phyloP scores from a whole-genome alignment of 169 alveolate species.

The Babesia ovata region DNA sequence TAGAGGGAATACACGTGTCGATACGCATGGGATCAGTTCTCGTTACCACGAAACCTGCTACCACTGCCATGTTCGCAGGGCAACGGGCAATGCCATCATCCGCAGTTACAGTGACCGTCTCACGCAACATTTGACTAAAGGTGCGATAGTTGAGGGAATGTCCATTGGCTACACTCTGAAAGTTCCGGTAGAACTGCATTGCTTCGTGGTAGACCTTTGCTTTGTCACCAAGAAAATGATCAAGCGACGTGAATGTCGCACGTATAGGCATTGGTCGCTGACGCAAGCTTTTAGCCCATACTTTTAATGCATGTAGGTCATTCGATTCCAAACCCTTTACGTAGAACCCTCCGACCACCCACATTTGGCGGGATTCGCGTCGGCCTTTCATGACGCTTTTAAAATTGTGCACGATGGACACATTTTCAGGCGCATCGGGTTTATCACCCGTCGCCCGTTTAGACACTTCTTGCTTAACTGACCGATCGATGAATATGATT shows the following conservation, averaged over 20 bases:
- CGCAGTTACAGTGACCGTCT: slow-evolving; percentile 12
- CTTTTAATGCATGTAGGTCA: slow-evolving; percentile 5
- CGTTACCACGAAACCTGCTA: slow-evolving; percentile 18
- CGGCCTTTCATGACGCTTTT: slow-evolving; percentile 25
- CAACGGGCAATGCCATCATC: slow-evolving; percentile 8
- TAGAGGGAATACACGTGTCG: slow-evolving; percentile 30
- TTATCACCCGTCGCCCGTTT: background rate
- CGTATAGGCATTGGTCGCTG: slow-evolving; percentile 65
- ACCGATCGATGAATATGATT: slow-evolving; percentile 48
- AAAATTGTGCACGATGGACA: background rate
- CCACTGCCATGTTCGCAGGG: slow-evolving; percentile 25
- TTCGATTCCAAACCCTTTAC: slow-evolving; percentile 46
- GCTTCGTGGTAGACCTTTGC: slow-evolving; percentile 41
- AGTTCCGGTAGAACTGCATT: slow-evolving; percentile 31
- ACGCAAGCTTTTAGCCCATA: slow-evolving; percentile 40
- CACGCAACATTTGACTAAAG: slow-evolving; percentile 15
- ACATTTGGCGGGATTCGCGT: slow-evolving; percentile 36
- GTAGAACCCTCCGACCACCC: slow-evolving; percentile 61
- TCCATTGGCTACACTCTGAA: slow-evolving; percentile 35
- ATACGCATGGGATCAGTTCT: background rate
- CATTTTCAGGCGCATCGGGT: background rate
- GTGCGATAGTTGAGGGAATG: slow-evolving; percentile 34
- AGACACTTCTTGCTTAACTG: background rate
- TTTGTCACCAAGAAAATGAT: slow-evolving; percentile 56
- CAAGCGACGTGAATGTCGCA: slow-evolving; percentile 35